A percentile compares a stretch with the other conserved stretches of the same genome.
phyloP scores from a whole-genome alignment of 768 basidiomycete species.

The Gyrodon lividus region DNA sequence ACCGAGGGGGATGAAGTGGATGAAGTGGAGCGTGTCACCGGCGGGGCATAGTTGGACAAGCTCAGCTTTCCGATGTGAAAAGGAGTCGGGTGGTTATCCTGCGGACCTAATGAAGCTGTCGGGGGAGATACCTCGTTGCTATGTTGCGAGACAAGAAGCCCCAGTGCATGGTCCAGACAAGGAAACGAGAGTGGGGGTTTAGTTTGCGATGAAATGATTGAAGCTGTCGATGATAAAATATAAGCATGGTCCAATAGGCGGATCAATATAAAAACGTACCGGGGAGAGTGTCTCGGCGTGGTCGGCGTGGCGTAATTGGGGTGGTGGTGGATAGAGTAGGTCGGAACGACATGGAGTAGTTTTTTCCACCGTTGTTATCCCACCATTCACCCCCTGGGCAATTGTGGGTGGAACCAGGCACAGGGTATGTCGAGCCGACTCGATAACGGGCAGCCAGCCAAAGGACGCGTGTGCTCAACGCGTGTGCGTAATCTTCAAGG shows the following conservation, averaged over 20 bases:
- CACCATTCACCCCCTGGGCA: conserved; percentile 76
- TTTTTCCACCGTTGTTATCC: conserved; percentile 83
- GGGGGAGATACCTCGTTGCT: not conserved
- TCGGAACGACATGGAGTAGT: conserved; percentile 76
- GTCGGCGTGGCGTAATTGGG: not conserved
- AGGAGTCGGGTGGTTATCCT: not conserved
- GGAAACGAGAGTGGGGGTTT: not conserved
- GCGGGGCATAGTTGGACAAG: conserved; percentile 35
- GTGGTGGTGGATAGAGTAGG: not conserved
- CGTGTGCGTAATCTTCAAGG: conserved; percentile 66
- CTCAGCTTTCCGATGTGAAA: conserved; percentile 23
- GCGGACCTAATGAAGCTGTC: not conserved
- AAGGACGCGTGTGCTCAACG: conserved; percentile 50
- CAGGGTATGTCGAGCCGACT: conserved; percentile 20
- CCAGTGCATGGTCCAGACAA: conserved; percentile 13
- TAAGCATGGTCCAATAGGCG: not conserved
- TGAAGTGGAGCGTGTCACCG: conserved; percentile 8
- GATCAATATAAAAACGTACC: conserved; percentile 9
- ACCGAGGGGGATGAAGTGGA: conserved; percentile 2
- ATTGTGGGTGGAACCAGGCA: conserved; percentile 21
- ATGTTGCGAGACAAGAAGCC: conserved; percentile 1
- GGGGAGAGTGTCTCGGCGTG: conserved; percentile 22
- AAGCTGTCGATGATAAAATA: conserved; percentile 9
- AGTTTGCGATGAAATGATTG: not conserved
- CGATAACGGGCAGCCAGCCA: conserved; percentile 61